Base-by-base conservation (phyloP, 768 basidiomycete species). In the Amanita thiersii region DNA sequence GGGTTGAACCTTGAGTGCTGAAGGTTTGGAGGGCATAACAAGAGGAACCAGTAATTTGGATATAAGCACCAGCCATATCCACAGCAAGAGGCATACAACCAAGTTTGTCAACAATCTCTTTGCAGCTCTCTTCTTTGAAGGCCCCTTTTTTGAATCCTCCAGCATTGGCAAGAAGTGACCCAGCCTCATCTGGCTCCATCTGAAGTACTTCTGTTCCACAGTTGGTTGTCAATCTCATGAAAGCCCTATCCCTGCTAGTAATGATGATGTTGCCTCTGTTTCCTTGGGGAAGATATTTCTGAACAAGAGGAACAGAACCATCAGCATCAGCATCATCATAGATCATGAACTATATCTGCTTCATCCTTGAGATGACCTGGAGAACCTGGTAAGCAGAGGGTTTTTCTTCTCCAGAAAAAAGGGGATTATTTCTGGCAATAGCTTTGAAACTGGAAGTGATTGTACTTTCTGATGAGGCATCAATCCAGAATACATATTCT, bases 251-350 rank as follows among this genome's bases (percentile, higher is more conserved):
- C 25, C 50, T 45, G 23, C 50, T 53, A 5, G 50, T 51, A 15
- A 53, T 32, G 14, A 53, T 28, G 18, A 53, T 47, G 35, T 53
- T 53, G 3, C 52, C 52, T 30, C 14, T 30, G 17, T 40, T 43
- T 5, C 53, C 49, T 37, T 40, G 19, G n/a, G 52, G 53, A 15
- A 51, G 19, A 24, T 37, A 51, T 37, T 45, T 38, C 11, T 34
- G 36, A 30, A 51, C 21, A 9, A 47, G 12, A 17, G 33, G 19
- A 34, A 35, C 20, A 21, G 30, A 37, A 46, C 32, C 44, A 37
- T 47, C 47, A 18, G 49, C n/a, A n/a, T n/a, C n/a, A n/a, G n/a
- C 49, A 52, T 51, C 51, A 40, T 54, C 53, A 47, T 47, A 52
- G 1, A 54, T 34, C 17, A 54, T 36, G 19, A 54, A 37, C 51